phyloP scores from a whole-genome alignment of 2,329 filamentous ascomycete species.

The Xylariaceae sp. region DNA sequence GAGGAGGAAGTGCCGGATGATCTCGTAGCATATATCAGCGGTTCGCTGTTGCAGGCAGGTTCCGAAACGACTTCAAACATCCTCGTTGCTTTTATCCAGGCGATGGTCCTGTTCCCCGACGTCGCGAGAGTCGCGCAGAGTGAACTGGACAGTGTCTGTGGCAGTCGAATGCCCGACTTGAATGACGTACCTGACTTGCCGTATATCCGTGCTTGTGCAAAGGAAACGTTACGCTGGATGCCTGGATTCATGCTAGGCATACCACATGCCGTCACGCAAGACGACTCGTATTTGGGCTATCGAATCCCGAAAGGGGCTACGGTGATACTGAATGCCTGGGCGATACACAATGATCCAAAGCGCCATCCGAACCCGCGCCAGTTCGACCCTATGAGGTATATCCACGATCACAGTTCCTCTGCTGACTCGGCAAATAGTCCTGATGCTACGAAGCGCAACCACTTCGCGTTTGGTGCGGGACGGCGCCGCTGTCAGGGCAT shows the following conservation, averaged over 20 bases:
- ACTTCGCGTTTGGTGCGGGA: slow-evolving; percentile 40
- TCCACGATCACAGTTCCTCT: slow-evolving; percentile 30
- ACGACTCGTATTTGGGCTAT: slow-evolving; percentile 47
- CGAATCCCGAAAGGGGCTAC: slow-evolving; percentile 50
- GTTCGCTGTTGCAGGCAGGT: slow-evolving; percentile 41
- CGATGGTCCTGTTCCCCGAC: slow-evolving; percentile 47
- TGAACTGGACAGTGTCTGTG: slow-evolving; percentile 50
- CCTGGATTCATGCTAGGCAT: slow-evolving; percentile 45
- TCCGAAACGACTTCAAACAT: slow-evolving; percentile 48
- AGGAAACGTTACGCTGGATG: slow-evolving; percentile 55
- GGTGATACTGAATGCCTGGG: slow-evolving; percentile 51
- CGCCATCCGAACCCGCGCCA: slow-evolving; percentile 47
- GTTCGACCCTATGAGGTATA: slow-evolving; percentile 49
- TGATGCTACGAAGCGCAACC: slow-evolving; percentile 36
- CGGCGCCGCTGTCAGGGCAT: slow-evolving; percentile 56
- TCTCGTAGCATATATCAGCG: slow-evolving; percentile 44
- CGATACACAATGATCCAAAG: slow-evolving; percentile 53
- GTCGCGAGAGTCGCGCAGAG: slow-evolving; percentile 36
- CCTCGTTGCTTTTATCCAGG: slow-evolving; percentile 48
- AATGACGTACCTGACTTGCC: slow-evolving; percentile 51
- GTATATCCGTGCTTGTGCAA: slow-evolving; percentile 48
- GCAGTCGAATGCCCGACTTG: slow-evolving; percentile 50
- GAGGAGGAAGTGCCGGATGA: slow-evolving; percentile 42
- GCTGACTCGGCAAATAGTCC: slow-evolving; percentile 43
- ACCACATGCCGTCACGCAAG: slow-evolving; percentile 45